These are phyloP conservation scores for Microthlaspi erraticum DNA, from an alignment of 345 rosid species.

Conservation along the genomic window DNA sequence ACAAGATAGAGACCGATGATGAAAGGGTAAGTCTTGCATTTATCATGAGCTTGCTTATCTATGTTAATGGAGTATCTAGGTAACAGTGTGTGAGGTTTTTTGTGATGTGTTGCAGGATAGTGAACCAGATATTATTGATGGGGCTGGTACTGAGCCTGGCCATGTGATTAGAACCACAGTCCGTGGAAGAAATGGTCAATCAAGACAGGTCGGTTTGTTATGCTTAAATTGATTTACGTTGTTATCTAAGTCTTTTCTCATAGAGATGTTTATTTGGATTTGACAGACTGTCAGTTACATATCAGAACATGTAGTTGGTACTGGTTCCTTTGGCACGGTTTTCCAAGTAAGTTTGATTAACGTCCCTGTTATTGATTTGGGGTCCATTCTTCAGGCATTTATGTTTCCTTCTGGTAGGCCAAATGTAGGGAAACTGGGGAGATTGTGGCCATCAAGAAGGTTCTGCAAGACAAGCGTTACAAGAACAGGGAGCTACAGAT, in stretches of 20 bases:
- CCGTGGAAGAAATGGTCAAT: constrained; percentile 91
- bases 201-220: constrained; percentile 71
- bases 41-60: constrained; percentile 12
- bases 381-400: constrained; percentile 8
- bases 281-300: constrained; percentile 81
- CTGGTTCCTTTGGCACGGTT: constrained; percentile 95
- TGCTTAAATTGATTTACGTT: neutral
- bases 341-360: constrained; percentile 65
- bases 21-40: constrained; percentile 70
- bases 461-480: constrained; percentile 93
- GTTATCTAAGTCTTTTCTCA: constrained; percentile 32
- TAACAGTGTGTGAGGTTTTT: constrained; percentile 18
- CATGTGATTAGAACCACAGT: constrained; percentile 86
- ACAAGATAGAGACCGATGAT: constrained; percentile 78
- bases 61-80: neutral
- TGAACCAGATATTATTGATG: constrained; percentile 88
- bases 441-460: constrained; percentile 91
- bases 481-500: constrained; percentile 93
- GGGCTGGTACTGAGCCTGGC: constrained; percentile 92
- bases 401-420: constrained; percentile 63
- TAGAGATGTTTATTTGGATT: constrained; percentile 40
- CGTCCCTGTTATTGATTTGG: constrained; percentile 8
- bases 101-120: constrained; percentile 73
- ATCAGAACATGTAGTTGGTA: constrained; percentile 91
- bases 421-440: constrained; percentile 98